Conservation (phyloP, 305 asterid species). For the Andrographis paniculata region DNA sequence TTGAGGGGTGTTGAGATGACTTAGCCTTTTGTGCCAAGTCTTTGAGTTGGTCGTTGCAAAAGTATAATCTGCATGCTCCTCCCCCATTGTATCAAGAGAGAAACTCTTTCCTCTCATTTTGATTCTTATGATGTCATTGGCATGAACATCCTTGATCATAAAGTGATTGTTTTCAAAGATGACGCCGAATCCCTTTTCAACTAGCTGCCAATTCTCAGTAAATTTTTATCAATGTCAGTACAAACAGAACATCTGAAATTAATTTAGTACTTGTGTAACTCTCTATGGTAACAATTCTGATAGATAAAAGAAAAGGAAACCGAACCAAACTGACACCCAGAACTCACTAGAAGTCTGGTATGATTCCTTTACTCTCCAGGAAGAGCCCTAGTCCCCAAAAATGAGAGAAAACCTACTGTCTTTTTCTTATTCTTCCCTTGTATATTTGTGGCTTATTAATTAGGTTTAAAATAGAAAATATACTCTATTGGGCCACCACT, state of each 20-base stretch:
- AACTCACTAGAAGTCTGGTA: too few relatives aligned
- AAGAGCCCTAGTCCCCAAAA: too few relatives aligned
- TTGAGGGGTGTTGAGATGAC: conserved; percentile 1
- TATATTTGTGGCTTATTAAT: too few relatives aligned
- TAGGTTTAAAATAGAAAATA: too few relatives aligned
- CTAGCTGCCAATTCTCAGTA: not conserved
- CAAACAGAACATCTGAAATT: not conserved
- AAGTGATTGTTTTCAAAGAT: not conserved
- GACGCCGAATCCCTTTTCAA: not conserved
- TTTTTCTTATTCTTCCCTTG: too few relatives aligned
- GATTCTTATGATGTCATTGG: conserved; percentile 4
- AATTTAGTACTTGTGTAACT: not conserved
- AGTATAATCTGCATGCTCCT: conserved; percentile 7
- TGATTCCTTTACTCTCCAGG: too few relatives aligned
- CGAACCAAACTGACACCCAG: too few relatives aligned
- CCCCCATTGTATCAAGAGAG: conserved; percentile 8
- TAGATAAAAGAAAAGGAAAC: too few relatives aligned
- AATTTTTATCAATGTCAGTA: not conserved
- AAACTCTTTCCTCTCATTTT: conserved; percentile 16
- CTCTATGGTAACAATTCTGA: not conserved
- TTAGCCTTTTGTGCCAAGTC: conserved; percentile 15
- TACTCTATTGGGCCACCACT: not conserved
- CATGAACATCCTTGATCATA: not conserved
- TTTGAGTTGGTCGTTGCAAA: not conserved
- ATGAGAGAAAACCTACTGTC: too few relatives aligned